phyloP scores from a whole-genome alignment of 148 eudicot genomes.

The Rhododendron williamsianum region DNA sequence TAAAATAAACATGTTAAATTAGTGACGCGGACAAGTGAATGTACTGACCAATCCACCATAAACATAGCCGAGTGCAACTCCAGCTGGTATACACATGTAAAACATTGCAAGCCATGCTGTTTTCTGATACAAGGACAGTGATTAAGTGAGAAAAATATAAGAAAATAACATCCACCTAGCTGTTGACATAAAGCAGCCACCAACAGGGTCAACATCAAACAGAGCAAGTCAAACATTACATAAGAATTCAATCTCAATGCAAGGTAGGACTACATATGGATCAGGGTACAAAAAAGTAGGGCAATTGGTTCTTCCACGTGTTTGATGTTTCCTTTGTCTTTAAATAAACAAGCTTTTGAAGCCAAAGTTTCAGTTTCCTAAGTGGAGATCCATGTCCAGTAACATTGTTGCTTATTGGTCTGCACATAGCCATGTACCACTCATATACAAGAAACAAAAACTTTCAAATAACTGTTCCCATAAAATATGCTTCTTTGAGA shows the following conservation, averaged over 20 bases:
- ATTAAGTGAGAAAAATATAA: background rate
- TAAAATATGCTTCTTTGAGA: background rate
- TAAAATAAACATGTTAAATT: background rate
- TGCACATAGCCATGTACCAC: background rate
- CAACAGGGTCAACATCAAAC: background rate
- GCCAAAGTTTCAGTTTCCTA: background rate
- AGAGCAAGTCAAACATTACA: background rate
- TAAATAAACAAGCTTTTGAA: background rate
- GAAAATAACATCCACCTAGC: background rate
- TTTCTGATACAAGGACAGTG: slow-evolving; percentile 42
- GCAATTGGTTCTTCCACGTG: background rate
- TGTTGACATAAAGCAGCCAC: background rate
- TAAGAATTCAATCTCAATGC: background rate
- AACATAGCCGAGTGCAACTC: slow-evolving; percentile 91
- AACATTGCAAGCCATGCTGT: slow-evolving; percentile 89
- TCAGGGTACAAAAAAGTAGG: background rate
- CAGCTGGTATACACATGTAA: slow-evolving; percentile 98
- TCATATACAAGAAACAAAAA: background rate
- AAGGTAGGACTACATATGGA: background rate
- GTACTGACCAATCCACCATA: slow-evolving; percentile 82
- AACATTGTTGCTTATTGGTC: background rate
- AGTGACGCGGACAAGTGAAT: background rate
- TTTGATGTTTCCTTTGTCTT: background rate
- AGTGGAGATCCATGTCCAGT: background rate
- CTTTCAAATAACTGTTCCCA: background rate